Conservation (phyloP, 805 yeast species). For the Kluyveromyces siamensis region DNA sequence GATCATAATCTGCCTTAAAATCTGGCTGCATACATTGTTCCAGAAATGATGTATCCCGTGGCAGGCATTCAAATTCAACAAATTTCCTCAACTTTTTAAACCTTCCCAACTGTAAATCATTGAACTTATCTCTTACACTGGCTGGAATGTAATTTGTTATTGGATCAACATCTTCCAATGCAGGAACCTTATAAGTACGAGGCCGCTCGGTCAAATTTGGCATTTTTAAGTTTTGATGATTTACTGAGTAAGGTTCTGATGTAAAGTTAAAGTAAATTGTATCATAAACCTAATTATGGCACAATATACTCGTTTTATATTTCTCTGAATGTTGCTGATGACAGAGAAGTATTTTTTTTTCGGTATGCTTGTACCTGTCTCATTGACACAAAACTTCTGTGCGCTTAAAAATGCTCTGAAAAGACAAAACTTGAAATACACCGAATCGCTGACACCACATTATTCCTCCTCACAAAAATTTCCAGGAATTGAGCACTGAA, state of each 20-base stretch:
- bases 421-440: not conserved
- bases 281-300: too few species aligned
- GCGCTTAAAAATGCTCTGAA: not conserved
- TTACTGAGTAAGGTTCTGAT: too few species aligned
- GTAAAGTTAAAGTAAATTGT: too few species aligned
- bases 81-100: slow-evolving; percentile 35
- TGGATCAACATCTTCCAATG: slow-evolving; percentile 6
- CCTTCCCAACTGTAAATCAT: slow-evolving; percentile 28
- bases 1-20: slow-evolving; percentile 35
- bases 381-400: not conserved
- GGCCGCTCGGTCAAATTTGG: slow-evolving; percentile 4
- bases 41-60: slow-evolving; percentile 41
- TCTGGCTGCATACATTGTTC: slow-evolving; percentile 34
- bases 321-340: too few species aligned
- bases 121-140: slow-evolving; percentile 27
- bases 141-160: slow-evolving; percentile 25
- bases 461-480: too few species aligned
- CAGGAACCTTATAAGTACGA: slow-evolving; percentile 3
- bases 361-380: not conserved
- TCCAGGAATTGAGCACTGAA: too few species aligned
- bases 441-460: not conserved
- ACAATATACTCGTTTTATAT: too few species aligned
- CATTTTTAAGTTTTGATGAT: not conserved
- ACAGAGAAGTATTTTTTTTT: too few species aligned
- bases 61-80: slow-evolving; percentile 47